These are phyloP conservation scores for Acacia crassicarpa DNA, from an alignment of 306 rosid species.

Conservation along the genomic window DNA sequence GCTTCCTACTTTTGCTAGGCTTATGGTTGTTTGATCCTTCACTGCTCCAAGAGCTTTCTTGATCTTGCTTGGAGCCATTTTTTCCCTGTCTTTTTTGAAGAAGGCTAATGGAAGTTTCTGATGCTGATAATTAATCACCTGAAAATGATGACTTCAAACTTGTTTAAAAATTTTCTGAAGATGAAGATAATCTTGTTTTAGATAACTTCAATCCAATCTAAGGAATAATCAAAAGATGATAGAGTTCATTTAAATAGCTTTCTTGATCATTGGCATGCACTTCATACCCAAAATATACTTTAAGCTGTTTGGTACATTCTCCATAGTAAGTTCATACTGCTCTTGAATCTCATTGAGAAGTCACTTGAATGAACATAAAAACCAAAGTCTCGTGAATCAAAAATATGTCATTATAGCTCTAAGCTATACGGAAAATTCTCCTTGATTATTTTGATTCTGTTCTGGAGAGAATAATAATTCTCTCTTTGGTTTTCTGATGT, in stretches of 20 bases:
- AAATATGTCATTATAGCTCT: neutral
- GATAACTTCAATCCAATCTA: neutral
- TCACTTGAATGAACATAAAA: neutral
- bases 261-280: neutral
- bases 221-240: neutral
- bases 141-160: constrained; percentile 1
- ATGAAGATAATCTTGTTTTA: neutral
- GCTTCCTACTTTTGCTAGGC: constrained; percentile 90
- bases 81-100: neutral
- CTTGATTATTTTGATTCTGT: neutral
- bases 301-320: neutral
- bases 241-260: neutral
- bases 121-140: constrained; percentile 12
- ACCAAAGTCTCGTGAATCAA: neutral
- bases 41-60: constrained; percentile 87
- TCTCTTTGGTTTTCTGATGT: neutral
- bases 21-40: constrained; percentile 92
- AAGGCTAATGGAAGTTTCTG: neutral
- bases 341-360: neutral
- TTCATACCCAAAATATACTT: neutral
- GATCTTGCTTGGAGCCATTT: constrained; percentile 69
- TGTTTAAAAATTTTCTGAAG: neutral
- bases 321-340: neutral
- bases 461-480: neutral
- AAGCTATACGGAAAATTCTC: neutral